Conservation (phyloP, 208 protist species). For the Acanthamoeba healyi region DNA sequence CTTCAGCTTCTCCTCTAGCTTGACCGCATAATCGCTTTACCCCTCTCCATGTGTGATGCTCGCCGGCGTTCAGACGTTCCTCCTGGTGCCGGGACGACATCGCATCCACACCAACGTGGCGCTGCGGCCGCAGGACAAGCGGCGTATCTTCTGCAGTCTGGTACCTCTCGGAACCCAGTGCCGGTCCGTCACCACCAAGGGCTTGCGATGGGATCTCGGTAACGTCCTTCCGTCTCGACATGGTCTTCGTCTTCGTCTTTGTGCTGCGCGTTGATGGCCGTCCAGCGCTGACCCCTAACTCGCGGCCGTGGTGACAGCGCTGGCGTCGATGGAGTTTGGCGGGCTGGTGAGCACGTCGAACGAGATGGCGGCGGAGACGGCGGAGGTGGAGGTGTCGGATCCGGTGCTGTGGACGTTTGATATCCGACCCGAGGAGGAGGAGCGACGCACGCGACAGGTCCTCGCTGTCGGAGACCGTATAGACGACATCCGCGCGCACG, state of each 20-base stretch:
- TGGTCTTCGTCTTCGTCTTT: not conserved
- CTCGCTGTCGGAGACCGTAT: not conserved
- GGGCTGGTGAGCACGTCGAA: constrained; percentile 66
- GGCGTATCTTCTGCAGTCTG: constrained; percentile 44
- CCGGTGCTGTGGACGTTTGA: constrained; percentile 61
- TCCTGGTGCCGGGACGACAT: constrained; percentile 21
- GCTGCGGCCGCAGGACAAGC: not conserved
- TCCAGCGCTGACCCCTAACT: too few relatives aligned
- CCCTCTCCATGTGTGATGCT: not conserved
- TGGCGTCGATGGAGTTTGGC: constrained; percentile 50
- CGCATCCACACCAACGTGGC: not conserved
- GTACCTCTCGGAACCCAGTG: not conserved
- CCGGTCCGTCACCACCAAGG: constrained; percentile 41
- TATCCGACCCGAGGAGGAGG: constrained; percentile 31
- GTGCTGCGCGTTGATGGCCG: not conserved
- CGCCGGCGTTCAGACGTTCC: not conserved
- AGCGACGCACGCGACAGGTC: not conserved
- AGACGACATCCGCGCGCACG: not conserved
- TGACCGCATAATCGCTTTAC: not conserved
- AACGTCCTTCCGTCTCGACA: not conserved
- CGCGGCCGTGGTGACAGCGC: not conserved
- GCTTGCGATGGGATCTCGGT: constrained; percentile 59
- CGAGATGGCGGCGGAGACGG: constrained; percentile 21
- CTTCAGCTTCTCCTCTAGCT: too few relatives aligned
- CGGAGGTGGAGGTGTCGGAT: constrained; percentile 17